Evolutionary conservation across 208 protist species (phyloP).

Genomic region (Porcisia deanei): DNA sequence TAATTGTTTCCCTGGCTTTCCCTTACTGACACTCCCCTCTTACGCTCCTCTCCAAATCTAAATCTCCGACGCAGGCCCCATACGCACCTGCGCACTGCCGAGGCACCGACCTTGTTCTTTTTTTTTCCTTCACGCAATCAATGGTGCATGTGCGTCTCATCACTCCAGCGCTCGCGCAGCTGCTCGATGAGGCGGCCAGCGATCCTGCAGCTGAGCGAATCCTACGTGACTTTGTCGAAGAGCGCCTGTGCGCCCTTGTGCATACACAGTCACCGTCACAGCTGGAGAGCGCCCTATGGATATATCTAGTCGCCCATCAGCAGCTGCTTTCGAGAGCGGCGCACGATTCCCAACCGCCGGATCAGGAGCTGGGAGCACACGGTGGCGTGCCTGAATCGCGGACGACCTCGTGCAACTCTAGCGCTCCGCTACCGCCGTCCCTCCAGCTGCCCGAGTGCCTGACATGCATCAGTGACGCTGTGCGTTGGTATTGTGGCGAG

Average conservation of each 20-base stretch:
- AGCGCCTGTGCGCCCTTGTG: slow-evolving; percentile 24
- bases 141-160: slow-evolving; percentile 31
- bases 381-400: background rate
- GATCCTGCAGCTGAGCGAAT: background rate
- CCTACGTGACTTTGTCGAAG: slow-evolving; percentile 10
- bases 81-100: background rate
- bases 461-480: slow-evolving; percentile 18
- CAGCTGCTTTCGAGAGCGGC: slow-evolving; percentile 14
- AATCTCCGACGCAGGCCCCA: background rate
- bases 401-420: background rate
- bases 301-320: slow-evolving; percentile 15
- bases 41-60: background rate
- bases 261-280: slow-evolving; percentile 26
- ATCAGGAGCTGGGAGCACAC: background rate
- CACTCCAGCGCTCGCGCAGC: slow-evolving; percentile 20
- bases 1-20: no score
- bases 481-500: slow-evolving; percentile 30
- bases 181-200: slow-evolving; percentile 19
- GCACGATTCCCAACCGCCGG: background rate
- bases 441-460: slow-evolving; percentile 21
- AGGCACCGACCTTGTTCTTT: background rate
- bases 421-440: slow-evolving; percentile 7
- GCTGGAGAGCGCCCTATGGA: slow-evolving; percentile 30
- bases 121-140: background rate
- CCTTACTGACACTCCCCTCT: background rate